These are phyloP conservation scores for Pseudoturritis turrita DNA, from an alignment of 345 rosid genomes.

Conservation along the genomic window DNA sequence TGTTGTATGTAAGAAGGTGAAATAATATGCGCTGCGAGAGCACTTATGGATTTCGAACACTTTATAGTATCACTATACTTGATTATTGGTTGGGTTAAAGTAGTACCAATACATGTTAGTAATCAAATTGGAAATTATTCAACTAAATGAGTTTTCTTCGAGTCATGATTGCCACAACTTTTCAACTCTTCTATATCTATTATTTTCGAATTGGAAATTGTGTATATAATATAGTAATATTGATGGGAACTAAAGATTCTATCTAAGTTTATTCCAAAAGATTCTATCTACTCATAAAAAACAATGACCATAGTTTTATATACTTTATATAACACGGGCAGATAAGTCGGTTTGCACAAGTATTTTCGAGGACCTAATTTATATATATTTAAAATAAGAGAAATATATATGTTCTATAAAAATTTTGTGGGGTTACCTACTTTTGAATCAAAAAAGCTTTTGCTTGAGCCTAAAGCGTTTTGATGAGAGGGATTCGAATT, in stretches of 20 bases:
- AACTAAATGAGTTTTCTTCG: not conserved
- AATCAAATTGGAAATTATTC: not conserved
- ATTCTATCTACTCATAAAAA: not conserved
- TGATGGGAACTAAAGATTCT: not conserved
- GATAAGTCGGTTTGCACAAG: not conserved
- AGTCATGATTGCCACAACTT: slow-evolving; percentile 15
- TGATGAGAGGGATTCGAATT: slow-evolving; percentile 7
- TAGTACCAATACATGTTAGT: not conserved
- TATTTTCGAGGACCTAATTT: not conserved
- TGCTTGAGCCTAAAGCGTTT: slow-evolving; percentile 7
- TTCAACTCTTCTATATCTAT: not conserved
- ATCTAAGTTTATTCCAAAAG: not conserved
- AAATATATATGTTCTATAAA: not conserved
- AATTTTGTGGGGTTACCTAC: slow-evolving; percentile 5
- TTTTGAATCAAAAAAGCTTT: slow-evolving; percentile 5
- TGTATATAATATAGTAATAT: not conserved
- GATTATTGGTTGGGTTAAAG: not conserved
- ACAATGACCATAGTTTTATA: not conserved
- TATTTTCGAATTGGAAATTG: not conserved
- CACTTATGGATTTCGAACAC: not conserved
- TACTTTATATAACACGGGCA: not conserved
- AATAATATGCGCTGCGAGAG: not conserved
- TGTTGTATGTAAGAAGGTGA: not conserved
- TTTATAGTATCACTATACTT: not conserved
- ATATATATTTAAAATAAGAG: not conserved